These are phyloP conservation scores for Trichoderma breve DNA, from an alignment of 2,329 filamentous ascomycete genomes.

Conservation along the genomic window DNA sequence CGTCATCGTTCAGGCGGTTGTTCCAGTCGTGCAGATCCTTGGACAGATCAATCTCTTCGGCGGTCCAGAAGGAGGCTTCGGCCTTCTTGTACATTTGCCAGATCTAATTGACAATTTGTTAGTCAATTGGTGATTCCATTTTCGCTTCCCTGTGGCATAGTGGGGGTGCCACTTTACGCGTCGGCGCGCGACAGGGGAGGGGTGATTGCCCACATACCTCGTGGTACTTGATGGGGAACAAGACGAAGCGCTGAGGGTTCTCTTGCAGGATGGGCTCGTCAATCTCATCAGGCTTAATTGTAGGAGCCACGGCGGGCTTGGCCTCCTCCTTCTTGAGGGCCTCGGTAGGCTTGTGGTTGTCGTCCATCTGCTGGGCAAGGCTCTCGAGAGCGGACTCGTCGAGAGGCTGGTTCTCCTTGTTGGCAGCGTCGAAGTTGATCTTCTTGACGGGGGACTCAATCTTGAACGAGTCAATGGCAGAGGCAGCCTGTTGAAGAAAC, in stretches of 20 bases:
- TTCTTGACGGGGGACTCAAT: conserved; percentile 94
- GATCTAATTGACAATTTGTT: conserved; percentile 60
- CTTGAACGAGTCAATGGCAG: conserved; percentile 82
- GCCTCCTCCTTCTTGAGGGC: conserved; percentile 36
- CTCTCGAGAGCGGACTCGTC: conserved; percentile 50
- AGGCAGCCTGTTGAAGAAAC: conserved; percentile 65
- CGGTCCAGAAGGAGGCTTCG: conserved; percentile 99
- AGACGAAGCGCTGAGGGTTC: conserved; percentile 92
- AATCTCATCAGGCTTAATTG: conserved; percentile 66
- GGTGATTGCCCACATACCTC: conserved; percentile 66
- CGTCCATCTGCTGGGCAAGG: conserved; percentile 55
- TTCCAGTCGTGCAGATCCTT: conserved; percentile 99
- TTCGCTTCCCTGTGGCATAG: neutral
- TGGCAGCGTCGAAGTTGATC: conserved; percentile 68
- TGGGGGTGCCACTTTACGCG: conserved; percentile 64
- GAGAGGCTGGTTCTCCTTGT: conserved; percentile 78
- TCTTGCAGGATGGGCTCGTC: conserved; percentile 92
- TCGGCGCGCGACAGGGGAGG: conserved; percentile 43
- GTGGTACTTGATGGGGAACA: conserved; percentile 99
- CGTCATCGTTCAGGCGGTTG: conserved; percentile 93
- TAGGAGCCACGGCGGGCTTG: conserved; percentile 40
- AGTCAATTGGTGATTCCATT: conserved; percentile 30
- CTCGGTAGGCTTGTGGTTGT: conserved; percentile 59
- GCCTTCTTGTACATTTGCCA: conserved; percentile 99
- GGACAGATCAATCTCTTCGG: conserved; percentile 97